Conservation (phyloP, 1,139 yeast genomes). For the Candida sp. region DNA sequence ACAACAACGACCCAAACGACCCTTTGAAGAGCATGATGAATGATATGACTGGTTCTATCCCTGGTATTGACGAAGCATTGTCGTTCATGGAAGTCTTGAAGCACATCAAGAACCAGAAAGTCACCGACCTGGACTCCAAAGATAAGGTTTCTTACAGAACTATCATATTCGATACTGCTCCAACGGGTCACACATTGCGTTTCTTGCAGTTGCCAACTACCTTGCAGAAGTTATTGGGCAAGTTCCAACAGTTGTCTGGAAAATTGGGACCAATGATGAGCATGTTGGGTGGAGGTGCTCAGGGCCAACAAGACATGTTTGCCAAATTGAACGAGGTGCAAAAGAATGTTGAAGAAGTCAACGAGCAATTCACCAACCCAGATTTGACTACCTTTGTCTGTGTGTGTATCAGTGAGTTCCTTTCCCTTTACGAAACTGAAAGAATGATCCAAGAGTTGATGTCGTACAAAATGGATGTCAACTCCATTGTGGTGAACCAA, state of each 20-base stretch:
- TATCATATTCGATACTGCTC: constrained; percentile 97
- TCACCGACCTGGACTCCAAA: constrained; percentile 19
- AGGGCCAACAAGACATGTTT: constrained; percentile 79
- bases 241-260: constrained; percentile 85
- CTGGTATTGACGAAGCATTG: constrained; percentile 98
- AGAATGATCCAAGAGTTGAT: constrained; percentile 96
- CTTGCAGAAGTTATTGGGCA: constrained; percentile 82
- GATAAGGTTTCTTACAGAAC: constrained; percentile 65
- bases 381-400: constrained; percentile 96
- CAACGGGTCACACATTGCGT: constrained; percentile 97
- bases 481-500: constrained; percentile 94
- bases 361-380: constrained; percentile 94
- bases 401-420: constrained; percentile 96
- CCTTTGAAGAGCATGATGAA: constrained; percentile 78
- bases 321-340: constrained; percentile 84
- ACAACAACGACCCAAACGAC: constrained; percentile 60
- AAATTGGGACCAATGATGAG: constrained; percentile 91
- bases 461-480: constrained; percentile 95
- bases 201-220: constrained; percentile 95
- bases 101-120: constrained; percentile 83
- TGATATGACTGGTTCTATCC: constrained; percentile 93
- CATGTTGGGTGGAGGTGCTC: constrained; percentile 72
- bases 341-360: constrained; percentile 83
- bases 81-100: constrained; percentile 98
- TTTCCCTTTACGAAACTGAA: constrained; percentile 95